Evolutionary conservation across 805 yeast species (phyloP), one percentile per base, ranked within the genome.

Genomic region (Myxozyma mucilagina): DNA sequence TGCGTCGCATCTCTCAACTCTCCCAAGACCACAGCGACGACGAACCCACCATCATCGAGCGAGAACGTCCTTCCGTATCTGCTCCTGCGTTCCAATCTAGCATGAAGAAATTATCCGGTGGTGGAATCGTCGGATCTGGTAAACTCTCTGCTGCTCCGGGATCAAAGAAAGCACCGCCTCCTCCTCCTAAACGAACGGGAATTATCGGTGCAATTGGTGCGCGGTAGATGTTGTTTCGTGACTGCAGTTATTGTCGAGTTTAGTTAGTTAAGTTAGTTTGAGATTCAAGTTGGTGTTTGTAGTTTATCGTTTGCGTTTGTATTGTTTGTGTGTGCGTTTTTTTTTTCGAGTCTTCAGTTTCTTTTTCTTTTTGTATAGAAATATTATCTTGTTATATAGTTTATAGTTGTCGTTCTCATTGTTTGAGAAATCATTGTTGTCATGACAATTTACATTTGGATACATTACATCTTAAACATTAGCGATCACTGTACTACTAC

Each of bases 141-240:
- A 45, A 60, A 35, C 32, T 59, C n/a, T 50, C 45, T 36, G 11
- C 52, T 9, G 60, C 55, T 4, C 55, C 57, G 13, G 58, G 61
- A 9, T 24, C 53, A 14, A 63, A 63, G 53, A 61, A 60, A 49
- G 55, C 65, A 2, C 65, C 67, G 13, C 66, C 67, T 11, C 67
- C 67, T 1, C 66, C 66, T 13, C 67, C 67, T 29, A 63, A 63
- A 35, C 57, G 67, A 4, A 49, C 58, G n/a, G 64, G 66, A 18
- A 43, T 55, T 31, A 62, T 63, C 31, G 64, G 66, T 18, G 64
- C 64, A 11, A 44, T 47, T 14, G 60, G 63, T 50, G 56, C 60
- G 16, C 60, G 59, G 63, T 60, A 24, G 42, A 11, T 61, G 1
- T 51, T 36, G 5, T 51, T 44, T 45, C 36, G 47, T 38, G 29